Evolutionary conservation across 805 yeast genomes (phyloP).

Genomic region (Hanseniaspora jakobsenii): DNA sequence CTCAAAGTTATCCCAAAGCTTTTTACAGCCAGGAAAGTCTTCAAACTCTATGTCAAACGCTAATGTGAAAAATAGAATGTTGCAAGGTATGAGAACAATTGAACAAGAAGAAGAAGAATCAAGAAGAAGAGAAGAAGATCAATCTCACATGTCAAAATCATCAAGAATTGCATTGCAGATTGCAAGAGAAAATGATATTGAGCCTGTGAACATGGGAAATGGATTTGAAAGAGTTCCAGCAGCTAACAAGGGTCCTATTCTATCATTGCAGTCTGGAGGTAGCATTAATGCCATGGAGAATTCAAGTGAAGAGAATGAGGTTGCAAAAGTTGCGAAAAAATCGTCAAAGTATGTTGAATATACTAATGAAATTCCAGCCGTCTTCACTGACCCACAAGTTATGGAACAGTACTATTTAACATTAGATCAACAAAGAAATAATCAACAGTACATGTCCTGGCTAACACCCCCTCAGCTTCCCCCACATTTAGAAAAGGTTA

Average conservation of each 20-base stretch:
- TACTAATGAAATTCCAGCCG: slow-evolving; percentile 64
- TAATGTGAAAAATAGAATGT: background rate
- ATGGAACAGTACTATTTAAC: slow-evolving; percentile 79
- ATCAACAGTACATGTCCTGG: slow-evolving; percentile 46
- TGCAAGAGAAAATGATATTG: slow-evolving; percentile 29
- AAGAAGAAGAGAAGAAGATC: slow-evolving; percentile 13
- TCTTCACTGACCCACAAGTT: slow-evolving; percentile 71
- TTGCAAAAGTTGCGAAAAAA: slow-evolving; percentile 15
- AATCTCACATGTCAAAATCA: slow-evolving; percentile 34
- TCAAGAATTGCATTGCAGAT: slow-evolving; percentile 44
- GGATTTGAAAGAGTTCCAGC: slow-evolving; percentile 70
- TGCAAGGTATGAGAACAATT: slow-evolving; percentile 10
- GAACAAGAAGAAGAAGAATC: slow-evolving; percentile 15
- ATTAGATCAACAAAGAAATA: slow-evolving; percentile 54
- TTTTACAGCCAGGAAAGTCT: slow-evolving; percentile 7
- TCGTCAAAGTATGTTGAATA: slow-evolving; percentile 29
- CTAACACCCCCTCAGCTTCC: slow-evolving; percentile 92
- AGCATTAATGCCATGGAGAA: slow-evolving; percentile 3
- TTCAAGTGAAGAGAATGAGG: slow-evolving; percentile 14
- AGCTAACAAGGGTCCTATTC: slow-evolving; percentile 29
- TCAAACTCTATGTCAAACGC: slow-evolving; percentile 6
- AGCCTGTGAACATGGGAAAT: slow-evolving; percentile 60
- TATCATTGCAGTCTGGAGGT: slow-evolving; percentile 15
- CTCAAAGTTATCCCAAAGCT: slow-evolving; percentile 10
- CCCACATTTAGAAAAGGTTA: slow-evolving; percentile 90